These are phyloP conservation scores for Diversispora epigaea DNA, from an alignment of 192 early-diverging fungal species.

Conservation along the genomic window DNA sequence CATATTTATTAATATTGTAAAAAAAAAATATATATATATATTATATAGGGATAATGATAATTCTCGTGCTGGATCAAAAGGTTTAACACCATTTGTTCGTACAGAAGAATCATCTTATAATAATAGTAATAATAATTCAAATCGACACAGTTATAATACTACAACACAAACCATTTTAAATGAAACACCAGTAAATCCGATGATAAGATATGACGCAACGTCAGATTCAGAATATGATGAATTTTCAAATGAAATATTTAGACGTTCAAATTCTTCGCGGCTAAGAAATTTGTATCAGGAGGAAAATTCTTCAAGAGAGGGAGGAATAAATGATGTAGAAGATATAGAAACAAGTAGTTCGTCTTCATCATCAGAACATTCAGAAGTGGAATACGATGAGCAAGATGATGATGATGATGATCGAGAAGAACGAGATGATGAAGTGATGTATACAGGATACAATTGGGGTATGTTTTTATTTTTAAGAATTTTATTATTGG, in stretches of 20 bases:
- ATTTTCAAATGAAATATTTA: slow-evolving; percentile 15
- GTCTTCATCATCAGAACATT: slow-evolving; percentile 7
- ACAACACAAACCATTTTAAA: background rate
- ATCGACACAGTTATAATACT: background rate
- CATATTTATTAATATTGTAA: background rate
- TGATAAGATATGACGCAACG: background rate
- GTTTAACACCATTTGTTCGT: background rate
- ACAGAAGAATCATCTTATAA: background rate
- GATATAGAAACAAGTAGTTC: background rate
- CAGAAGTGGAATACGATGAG: slow-evolving; percentile 4
- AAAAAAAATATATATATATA: background rate
- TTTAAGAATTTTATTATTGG: background rate
- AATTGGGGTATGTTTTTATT: slow-evolving; percentile 16
- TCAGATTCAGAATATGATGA: background rate
- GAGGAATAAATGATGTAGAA: background rate
- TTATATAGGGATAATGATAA: background rate
- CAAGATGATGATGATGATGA: no score
- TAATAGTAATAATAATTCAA: background rate
- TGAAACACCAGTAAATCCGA: background rate
- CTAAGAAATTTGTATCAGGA: slow-evolving; percentile 7
- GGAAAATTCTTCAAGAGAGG: background rate
- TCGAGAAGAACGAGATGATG: background rate
- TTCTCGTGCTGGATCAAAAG: background rate
- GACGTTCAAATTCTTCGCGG: background rate
- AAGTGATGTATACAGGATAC: slow-evolving; percentile 9